phyloP scores from a whole-genome alignment of 2,329 filamentous ascomycete species.

The Colletotrichum sansevieriae region DNA sequence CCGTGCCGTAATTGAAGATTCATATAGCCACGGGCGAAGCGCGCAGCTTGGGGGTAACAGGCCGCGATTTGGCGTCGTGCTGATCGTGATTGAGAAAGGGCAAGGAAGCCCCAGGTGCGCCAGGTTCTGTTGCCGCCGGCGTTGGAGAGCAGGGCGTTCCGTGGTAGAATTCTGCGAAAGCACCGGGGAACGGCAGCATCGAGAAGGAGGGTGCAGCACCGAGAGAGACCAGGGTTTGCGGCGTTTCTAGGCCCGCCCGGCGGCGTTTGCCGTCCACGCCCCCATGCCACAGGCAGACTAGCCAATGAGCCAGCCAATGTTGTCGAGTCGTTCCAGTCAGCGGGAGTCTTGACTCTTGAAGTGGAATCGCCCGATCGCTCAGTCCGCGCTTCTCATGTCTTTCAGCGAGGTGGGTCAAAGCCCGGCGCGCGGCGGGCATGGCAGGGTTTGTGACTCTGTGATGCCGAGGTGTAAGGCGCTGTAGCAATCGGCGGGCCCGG shows the following conservation, averaged over 20 bases:
- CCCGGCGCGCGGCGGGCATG: constrained; percentile 34
- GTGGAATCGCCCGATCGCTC: constrained; percentile 28
- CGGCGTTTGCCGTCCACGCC: constrained; percentile 37
- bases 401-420: constrained; percentile 24
- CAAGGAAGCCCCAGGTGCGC: constrained; percentile 8
- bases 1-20: constrained; percentile 16
- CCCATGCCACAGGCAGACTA: constrained; percentile 31
- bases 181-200: not conserved
- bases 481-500: constrained; percentile 37
- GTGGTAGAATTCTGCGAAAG: constrained; percentile 4
- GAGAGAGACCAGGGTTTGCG: constrained; percentile 21
- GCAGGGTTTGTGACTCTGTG: constrained; percentile 38
- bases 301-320: constrained; percentile 28
- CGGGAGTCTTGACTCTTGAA: constrained; percentile 12
- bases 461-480: constrained; percentile 35
- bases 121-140: constrained; percentile 21
- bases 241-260: constrained; percentile 32
- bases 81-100: constrained; percentile 6
- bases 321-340: constrained; percentile 20
- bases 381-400: constrained; percentile 20
- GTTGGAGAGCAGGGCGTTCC: constrained; percentile 17
- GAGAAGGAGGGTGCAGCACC: not conserved
- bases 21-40: constrained; percentile 12
- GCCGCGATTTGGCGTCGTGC: constrained; percentile 24
- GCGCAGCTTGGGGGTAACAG: not conserved